Conservation (phyloP, 169 alveolate genomes). For the Neospora caninum region DNA sequence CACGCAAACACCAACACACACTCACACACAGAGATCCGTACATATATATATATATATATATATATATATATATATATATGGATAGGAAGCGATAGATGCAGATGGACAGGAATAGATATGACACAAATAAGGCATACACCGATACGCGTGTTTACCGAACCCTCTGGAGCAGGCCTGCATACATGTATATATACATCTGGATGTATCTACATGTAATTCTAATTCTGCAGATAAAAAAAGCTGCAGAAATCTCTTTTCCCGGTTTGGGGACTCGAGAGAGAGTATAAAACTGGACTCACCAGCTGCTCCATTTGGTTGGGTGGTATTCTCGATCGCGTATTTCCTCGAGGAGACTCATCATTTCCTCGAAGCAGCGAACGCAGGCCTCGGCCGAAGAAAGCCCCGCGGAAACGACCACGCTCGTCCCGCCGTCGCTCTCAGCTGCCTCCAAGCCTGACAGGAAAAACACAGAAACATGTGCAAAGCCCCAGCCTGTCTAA, state of each 20-base stretch:
- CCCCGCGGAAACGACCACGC: neutral
- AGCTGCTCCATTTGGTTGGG: conserved; percentile 48
- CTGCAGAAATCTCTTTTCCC: neutral
- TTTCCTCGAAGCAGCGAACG: neutral
- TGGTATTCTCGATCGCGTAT: neutral
- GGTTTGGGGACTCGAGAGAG: neutral
- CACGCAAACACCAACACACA: neutral
- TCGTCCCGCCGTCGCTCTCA: conserved; percentile 11
- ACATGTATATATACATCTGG: neutral
- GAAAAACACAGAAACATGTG: neutral
- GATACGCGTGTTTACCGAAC: too few species aligned
- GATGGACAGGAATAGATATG: too few species aligned
- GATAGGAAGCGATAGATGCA: too few species aligned
- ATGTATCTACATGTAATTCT: neutral
- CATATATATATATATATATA: too few species aligned
- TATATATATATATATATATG: too few species aligned
- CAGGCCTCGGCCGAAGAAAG: neutral
- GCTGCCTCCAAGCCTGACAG: neutral
- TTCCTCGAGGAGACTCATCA: neutral
- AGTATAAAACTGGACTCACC: neutral
- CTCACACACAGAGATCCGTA: too few species aligned
- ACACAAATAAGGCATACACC: too few species aligned
- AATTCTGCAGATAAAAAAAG: neutral
- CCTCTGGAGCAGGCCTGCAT: too few species aligned
- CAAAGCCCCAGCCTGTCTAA: neutral